phyloP scores from a whole-genome alignment of 2,329 filamentous ascomycete species.

The Cladosporium sp. region DNA sequence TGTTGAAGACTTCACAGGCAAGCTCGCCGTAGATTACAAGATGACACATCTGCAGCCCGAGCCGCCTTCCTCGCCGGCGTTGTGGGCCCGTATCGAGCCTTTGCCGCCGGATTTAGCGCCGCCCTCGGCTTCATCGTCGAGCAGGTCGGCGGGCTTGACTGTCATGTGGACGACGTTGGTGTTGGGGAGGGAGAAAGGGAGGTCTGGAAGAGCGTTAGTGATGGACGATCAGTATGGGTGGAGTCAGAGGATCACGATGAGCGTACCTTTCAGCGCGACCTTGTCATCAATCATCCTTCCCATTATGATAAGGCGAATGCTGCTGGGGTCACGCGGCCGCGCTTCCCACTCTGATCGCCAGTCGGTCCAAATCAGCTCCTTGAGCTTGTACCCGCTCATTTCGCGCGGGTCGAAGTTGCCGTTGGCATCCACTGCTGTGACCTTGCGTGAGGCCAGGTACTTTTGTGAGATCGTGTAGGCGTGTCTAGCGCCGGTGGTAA shows the following conservation, averaged over 20 bases:
- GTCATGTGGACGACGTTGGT: slow-evolving; percentile 94
- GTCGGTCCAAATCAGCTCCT: slow-evolving; percentile 87
- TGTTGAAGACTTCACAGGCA: too few relatives aligned
- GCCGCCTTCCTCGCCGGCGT: slow-evolving; percentile 50
- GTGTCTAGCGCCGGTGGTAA: slow-evolving; percentile 70
- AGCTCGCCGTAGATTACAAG: slow-evolving; percentile 35
- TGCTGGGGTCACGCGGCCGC: slow-evolving; percentile 76
- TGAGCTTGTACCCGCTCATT: slow-evolving; percentile 88
- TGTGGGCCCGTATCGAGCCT: slow-evolving; percentile 31
- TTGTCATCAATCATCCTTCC: slow-evolving; percentile 89
- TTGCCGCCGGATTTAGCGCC: slow-evolving; percentile 65
- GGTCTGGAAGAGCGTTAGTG: slow-evolving; percentile 56
- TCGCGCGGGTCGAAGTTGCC: slow-evolving; percentile 69
- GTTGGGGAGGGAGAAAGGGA: slow-evolving; percentile 65
- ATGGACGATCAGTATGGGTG: not conserved
- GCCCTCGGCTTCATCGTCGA: slow-evolving; percentile 69
- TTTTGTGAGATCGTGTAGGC: slow-evolving; percentile 85
- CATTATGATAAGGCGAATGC: slow-evolving; percentile 86
- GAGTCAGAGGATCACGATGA: not conserved
- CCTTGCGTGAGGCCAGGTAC: slow-evolving; percentile 74
- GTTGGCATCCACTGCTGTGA: slow-evolving; percentile 62
- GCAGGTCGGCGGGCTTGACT: slow-evolving; percentile 73
- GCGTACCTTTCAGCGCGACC: slow-evolving; percentile 68
- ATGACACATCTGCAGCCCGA: slow-evolving; percentile 61
- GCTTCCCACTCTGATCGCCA: slow-evolving; percentile 86